Evolutionary conservation across 371 early-diverging fungal species (phyloP).

Genomic region (Rhizomucor miehei): DNA sequence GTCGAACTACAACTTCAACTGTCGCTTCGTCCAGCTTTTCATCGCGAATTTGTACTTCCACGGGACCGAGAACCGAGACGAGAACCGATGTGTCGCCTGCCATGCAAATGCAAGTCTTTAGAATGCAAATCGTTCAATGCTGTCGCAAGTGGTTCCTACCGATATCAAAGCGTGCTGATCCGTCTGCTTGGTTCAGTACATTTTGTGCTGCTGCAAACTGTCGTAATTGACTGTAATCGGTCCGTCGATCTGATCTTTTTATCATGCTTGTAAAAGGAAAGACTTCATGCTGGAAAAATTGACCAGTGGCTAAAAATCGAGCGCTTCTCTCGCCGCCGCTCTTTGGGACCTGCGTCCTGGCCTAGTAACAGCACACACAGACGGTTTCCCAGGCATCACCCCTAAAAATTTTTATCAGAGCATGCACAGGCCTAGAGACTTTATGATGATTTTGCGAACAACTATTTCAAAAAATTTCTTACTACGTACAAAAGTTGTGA

Average conservation of each 20-base stretch:
- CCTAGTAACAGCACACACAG: no score
- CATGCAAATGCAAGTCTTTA: neutral
- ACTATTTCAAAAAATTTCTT: no score
- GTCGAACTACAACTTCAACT: conserved; percentile 76
- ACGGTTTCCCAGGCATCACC: no score
- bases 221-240: conserved; percentile 46
- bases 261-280: conserved; percentile 12
- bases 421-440: no score
- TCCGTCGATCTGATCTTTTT: conserved; percentile 38
- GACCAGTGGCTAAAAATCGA: neutral
- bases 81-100: conserved; percentile 73
- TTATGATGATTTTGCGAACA: no score
- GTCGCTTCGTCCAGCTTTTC: conserved; percentile 87
- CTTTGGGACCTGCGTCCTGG: no score
- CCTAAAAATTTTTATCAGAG: no score
- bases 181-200: conserved; percentile 73
- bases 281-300: neutral
- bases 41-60: conserved; percentile 78
- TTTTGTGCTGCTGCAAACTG: conserved; percentile 62
- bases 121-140: neutral
- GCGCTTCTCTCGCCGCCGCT: no score
- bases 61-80: conserved; percentile 86
- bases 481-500: no score
- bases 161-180: conserved; percentile 77
- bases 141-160: conserved; percentile 36